Evolutionary conservation across 225 moss, liverwort and hornwort genomes (phyloP), one percentile per base, ranked within the genome.

Genomic region (Polytrichum formosum): DNA sequence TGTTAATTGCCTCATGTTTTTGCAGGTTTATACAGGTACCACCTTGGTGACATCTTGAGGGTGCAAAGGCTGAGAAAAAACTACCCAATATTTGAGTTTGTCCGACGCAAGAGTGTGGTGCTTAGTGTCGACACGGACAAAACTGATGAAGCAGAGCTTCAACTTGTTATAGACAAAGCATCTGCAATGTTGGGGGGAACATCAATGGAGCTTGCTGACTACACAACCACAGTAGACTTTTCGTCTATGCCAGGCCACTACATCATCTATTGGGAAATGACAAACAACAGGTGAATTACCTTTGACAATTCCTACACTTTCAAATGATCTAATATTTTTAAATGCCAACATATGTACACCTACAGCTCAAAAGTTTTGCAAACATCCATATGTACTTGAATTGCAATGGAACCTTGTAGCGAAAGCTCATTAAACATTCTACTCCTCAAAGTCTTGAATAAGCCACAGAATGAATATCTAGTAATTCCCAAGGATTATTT

Each of bases 111-210:
- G 74, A 85, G 74, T 55, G 82, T 80, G 46, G 68, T 92, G 60
- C 91, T 93, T 3, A 87, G 84, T 58, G 64, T 93, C 56, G 85
- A 87, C 73, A 26, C 68, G 0, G 89, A 93, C 31, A 96, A 92
- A 67, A 92, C 89, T 8, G 92, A 96, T 46, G 93, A 93, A 68
- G 80, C 75, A 27, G 91, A 91, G 62, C 78, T 96, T 22, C 88
- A 90, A 53, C 61, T 54, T 6, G 88, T 82, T 20, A 83, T 93
- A 73, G 75, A 62, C 69, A 78, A 69, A 68, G 87, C 80, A 18
- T 35, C 74, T 0, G 25, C 69, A 67, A 53, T 79, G 46, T 65
- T 93, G 2, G 73, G 75, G 61, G 78, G 65, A 21, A 74, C 80
- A 5, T 7, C 72, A 30, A 90, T 90, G 90, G 88, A 90, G 80